Conservation (phyloP, 2,329 filamentous ascomycete genomes). For the Colletotrichum somersetense region DNA sequence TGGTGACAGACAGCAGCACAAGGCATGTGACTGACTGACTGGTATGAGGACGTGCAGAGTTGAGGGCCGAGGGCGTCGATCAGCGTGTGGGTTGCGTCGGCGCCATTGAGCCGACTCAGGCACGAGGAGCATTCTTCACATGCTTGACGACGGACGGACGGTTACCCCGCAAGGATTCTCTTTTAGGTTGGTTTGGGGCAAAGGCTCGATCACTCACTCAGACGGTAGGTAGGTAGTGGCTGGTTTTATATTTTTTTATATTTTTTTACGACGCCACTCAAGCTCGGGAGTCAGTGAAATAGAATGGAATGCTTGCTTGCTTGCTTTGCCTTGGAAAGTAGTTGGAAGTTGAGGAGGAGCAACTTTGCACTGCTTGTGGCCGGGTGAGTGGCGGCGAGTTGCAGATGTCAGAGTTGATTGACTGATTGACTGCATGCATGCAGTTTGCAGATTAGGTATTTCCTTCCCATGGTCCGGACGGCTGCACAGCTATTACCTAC, state of each 20-base stretch:
- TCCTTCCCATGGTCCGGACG: constrained; percentile 27
- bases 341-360: not conserved
- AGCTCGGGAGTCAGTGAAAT: not conserved
- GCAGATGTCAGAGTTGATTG: constrained; percentile 26
- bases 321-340: not conserved
- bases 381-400: constrained; percentile 2
- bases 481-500: not conserved
- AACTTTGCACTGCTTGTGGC: not conserved
- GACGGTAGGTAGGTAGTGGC: not conserved
- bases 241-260: not conserved
- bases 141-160: constrained; percentile 14
- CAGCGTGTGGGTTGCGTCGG: not conserved
- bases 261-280: not conserved
- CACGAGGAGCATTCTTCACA: constrained; percentile 36
- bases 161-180: constrained; percentile 32
- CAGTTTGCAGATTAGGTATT: constrained; percentile 13
- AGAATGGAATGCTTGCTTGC: too few relatives aligned
- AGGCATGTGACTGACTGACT: constrained; percentile 37
- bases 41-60: constrained; percentile 18
- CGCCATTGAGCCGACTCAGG: constrained; percentile 35
- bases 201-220: not conserved
- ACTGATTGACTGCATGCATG: constrained; percentile 4
- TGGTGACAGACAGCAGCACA: not conserved
- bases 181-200: not conserved
- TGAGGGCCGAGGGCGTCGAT: constrained; percentile 26